Evolutionary conservation across 345 rosid species (phyloP), one percentile per base, ranked within the genome.

Genomic region (Schrenkiella parvula): DNA sequence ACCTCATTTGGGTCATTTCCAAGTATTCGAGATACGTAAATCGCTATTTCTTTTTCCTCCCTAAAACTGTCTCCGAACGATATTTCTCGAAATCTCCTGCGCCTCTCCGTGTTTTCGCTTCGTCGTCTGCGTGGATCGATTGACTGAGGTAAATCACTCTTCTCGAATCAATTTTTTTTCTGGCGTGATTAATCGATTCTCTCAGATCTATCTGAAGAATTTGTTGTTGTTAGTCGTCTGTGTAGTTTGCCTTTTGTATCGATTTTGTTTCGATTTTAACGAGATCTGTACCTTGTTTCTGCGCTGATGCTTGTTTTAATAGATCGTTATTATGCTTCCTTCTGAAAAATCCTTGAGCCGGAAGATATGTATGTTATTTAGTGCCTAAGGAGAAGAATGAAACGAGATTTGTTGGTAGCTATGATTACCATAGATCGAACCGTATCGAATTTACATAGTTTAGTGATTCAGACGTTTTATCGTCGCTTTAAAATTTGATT

Each of bases 71-170:
- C 2, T 25, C 6, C 28, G 9, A 17, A 25, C 66, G 52, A 57
- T 66, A 37, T 52, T 66, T 56, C 34, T 19, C 50, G 15, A 48
- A 37, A 39, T 35, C 34, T 17, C 29, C 41, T 53, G 41, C 64
- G 56, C 56, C 48, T 15, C 64, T 47, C 19, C 17, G 64, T 47
- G 41, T 44, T 28, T 39, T 63, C 70, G 31, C 22, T 56, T 56
- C 72, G 50, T 55, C 72, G 26, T 66, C 66, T 66, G n/a, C n/a
- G 17, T 39, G 31, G 29, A 48, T 66, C 55, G 38, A 58, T 74
- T 22, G 38, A 58, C 67, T 22, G n/a, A 59, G 79, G 79, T 75
- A 59, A 23, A 18, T 29, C 53, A 22, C 72, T 48, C 37, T 48
- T 28, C 28, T 10, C 61, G 4, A 22, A 47, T 57, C 44, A 12